Evolutionary conservation across 2,329 filamentous ascomycete genomes (phyloP), one percentile per base, ranked within the genome.

Genomic region (Venturia effusa): DNA sequence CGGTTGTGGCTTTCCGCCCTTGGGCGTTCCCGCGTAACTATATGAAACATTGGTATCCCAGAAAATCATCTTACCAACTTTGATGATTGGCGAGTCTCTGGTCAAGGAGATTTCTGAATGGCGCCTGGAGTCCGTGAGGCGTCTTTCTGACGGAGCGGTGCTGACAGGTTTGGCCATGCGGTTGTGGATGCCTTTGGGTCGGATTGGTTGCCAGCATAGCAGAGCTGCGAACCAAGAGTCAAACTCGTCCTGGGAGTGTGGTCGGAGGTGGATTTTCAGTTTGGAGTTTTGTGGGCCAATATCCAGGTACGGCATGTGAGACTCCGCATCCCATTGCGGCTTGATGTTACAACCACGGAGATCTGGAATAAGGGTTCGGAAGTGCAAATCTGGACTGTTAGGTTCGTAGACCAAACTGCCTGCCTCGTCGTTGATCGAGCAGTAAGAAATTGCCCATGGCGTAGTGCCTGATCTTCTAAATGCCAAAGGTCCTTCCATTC

Each of bases 81-180:
- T 99, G 78, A 97, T 97, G 68, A 97, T 94, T 64, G 88, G 86
- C 3, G 85, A 84, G 67, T 91, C 88, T 71, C 88, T 94, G 34
- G 81, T 77, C 34, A 80, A 70, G 1, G 81, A 80, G 30, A 78
- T 77, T 64, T 80, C 78, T 22, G 79, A 79, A 68, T 79, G 76
- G 62, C 81, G 73, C 66, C 80, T 71, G 71, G 75, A 74, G 68
- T 78, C 73, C 30, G 70, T 68, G 32, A 75, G 69, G 17, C 72
- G 69, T 30, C 74, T 70, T 66, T 75, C 73, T 19, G 71, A 69
- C 59, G 72, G 68, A 15, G 54, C 39, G 61, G 74, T 71, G n/a
- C 75, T 69, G 70, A 81, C 70, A 68, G 79, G 71, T 76, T 80
- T 82, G 32, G 79, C 74, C 67, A 84, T 78, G 68, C 82, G 84